phyloP scores from a whole-genome alignment of 2,329 filamentous ascomycete species.

The Meredithiella fracta region DNA sequence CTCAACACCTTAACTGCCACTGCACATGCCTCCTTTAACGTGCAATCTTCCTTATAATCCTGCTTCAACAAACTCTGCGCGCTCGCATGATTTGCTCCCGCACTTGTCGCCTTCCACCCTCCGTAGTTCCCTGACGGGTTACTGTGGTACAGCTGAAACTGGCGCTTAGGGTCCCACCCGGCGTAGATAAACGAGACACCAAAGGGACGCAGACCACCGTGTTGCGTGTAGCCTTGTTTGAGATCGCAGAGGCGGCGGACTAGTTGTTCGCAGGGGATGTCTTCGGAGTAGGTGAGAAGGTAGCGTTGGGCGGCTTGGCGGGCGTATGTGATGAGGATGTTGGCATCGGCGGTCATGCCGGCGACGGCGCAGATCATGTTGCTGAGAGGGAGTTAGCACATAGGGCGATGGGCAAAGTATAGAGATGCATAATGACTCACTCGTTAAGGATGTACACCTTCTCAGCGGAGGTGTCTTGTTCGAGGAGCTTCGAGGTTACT shows the following conservation, averaged over 20 bases:
- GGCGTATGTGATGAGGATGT: slow-evolving; percentile 99
- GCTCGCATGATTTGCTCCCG: slow-evolving; percentile 94
- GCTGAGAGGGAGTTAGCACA: slow-evolving; percentile 29
- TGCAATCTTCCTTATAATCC: slow-evolving; percentile 98
- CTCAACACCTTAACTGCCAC: slow-evolving; percentile 97
- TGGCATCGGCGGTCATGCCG: slow-evolving; percentile 97
- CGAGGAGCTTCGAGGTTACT: slow-evolving; percentile 95
- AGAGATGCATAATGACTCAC: slow-evolving; percentile 44
- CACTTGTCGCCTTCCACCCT: slow-evolving; percentile 96
- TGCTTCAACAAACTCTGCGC: slow-evolving; percentile 96
- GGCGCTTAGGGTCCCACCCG: slow-evolving; percentile 84
- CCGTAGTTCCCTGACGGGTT: slow-evolving; percentile 98
- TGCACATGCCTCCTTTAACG: slow-evolving; percentile 86
- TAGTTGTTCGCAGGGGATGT: slow-evolving; percentile 97
- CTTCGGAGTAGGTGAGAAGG: slow-evolving; percentile 98
- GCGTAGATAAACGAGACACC: slow-evolving; percentile 99
- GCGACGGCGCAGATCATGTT: slow-evolving; percentile 99
- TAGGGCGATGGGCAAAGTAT: not conserved
- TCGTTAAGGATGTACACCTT: slow-evolving; percentile 99
- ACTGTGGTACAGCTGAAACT: slow-evolving; percentile 98
- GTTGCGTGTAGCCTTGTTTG: slow-evolving; percentile 98
- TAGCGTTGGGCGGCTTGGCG: slow-evolving; percentile 93
- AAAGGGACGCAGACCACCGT: slow-evolving; percentile 93
- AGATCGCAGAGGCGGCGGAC: slow-evolving; percentile 92
- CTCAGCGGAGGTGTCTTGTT: slow-evolving; percentile 98